phyloP scores from a whole-genome alignment of 169 alveolate genomes.

The Plasmodium fragile region DNA sequence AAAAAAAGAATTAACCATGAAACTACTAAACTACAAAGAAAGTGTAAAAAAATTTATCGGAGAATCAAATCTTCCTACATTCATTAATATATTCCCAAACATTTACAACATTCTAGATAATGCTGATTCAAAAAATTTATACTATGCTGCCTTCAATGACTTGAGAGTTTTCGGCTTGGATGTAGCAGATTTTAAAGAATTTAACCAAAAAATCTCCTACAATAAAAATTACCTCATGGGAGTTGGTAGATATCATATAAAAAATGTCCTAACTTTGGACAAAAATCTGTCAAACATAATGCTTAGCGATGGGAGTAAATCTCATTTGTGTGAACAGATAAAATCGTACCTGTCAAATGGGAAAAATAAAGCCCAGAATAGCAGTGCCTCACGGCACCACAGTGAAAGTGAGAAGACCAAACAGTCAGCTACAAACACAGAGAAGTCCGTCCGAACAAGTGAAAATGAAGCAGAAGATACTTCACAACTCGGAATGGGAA shows the following conservation, averaged over 20 bases:
- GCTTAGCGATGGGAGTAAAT: conserved; percentile 8
- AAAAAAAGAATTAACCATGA: conserved; percentile 62
- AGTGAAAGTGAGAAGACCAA: background rate
- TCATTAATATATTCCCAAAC: conserved; percentile 80
- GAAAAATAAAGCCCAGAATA: background rate
- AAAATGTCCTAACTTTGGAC: conserved; percentile 76
- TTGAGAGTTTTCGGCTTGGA: conserved; percentile 78
- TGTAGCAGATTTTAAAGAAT: conserved; percentile 78
- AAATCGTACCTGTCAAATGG: conserved; percentile 17
- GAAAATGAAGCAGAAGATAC: conserved; percentile 4
- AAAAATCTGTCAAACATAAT: conserved; percentile 23
- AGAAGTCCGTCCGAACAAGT: background rate
- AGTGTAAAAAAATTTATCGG: conserved; percentile 82
- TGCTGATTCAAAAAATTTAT: conserved; percentile 68
- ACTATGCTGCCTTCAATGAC: conserved; percentile 77
- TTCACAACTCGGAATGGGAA: background rate
- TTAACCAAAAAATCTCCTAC: conserved; percentile 74
- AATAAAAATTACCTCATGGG: conserved; percentile 78
- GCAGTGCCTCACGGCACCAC: background rate
- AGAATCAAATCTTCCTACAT: conserved; percentile 74
- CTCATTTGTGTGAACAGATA: conserved; percentile 22
- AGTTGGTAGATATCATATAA: conserved; percentile 79
- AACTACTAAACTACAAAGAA: conserved; percentile 71
- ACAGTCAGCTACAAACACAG: conserved; percentile 10
- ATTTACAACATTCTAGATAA: conserved; percentile 78